phyloP scores from a whole-genome alignment of 768 basidiomycete genomes.

The Lactarius indigo region DNA sequence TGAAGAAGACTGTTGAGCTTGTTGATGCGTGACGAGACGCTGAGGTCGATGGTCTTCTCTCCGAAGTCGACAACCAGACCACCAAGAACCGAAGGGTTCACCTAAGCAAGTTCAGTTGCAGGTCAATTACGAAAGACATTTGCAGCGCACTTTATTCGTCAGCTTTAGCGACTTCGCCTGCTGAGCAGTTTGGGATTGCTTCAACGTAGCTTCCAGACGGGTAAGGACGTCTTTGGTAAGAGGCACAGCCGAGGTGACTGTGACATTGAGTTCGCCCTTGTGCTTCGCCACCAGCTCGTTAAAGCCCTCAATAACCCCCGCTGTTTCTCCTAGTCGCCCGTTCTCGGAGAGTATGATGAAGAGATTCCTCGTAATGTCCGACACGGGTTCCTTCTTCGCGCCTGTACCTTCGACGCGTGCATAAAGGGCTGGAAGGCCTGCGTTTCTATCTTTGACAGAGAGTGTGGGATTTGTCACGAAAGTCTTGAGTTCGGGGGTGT shows the following conservation, averaged over 20 bases:
- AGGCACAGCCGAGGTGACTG: constrained; percentile 83
- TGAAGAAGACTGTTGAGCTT: constrained; percentile 88
- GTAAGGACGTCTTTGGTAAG: constrained; percentile 72
- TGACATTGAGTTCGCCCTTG: constrained; percentile 90
- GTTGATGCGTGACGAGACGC: constrained; percentile 89
- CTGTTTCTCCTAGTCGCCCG: constrained; percentile 80
- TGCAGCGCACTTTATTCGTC: constrained; percentile 73
- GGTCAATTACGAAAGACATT: background rate
- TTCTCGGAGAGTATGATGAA: constrained; percentile 89
- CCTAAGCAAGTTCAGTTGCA: constrained; percentile 42
- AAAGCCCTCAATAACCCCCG: constrained; percentile 88
- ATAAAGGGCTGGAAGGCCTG: constrained; percentile 66
- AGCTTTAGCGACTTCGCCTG: constrained; percentile 86
- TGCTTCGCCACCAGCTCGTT: constrained; percentile 83
- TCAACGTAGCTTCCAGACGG: constrained; percentile 81
- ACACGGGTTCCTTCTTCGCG: constrained; percentile 69
- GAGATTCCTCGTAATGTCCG: constrained; percentile 89
- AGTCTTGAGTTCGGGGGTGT: constrained; percentile 56
- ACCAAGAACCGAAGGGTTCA: constrained; percentile 88
- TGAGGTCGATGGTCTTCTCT: constrained; percentile 97
- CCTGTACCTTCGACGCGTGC: constrained; percentile 58
- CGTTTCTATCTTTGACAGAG: constrained; percentile 67
- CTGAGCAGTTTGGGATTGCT: constrained; percentile 80
- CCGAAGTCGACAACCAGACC: constrained; percentile 96
- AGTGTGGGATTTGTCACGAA: constrained; percentile 93